phyloP scores from a whole-genome alignment of 116 monocot species.

The Zostera marina region DNA sequence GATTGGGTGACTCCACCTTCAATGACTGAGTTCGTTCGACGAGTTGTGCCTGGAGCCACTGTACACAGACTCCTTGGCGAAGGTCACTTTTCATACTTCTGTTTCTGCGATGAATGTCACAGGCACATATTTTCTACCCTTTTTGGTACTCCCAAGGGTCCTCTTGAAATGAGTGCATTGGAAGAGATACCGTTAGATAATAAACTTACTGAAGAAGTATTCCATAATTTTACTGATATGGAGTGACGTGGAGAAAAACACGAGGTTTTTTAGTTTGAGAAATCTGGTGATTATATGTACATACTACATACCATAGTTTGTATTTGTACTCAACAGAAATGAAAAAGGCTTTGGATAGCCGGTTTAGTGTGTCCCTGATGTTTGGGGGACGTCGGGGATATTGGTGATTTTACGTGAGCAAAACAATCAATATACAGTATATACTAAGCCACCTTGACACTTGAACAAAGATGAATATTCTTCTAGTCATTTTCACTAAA shows the following conservation, averaged over 20 bases:
- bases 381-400: not conserved
- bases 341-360: not conserved
- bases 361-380: not conserved
- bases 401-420: not conserved
- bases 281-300: conserved; percentile 5
- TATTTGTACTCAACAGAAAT: not conserved
- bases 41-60: conserved; percentile 69
- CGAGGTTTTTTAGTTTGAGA: not conserved
- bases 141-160: conserved; percentile 74
- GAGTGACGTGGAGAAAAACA: not conserved
- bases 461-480: too few relatives aligned
- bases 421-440: too few relatives aligned
- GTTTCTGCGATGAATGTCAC: conserved; percentile 91
- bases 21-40: conserved; percentile 62
- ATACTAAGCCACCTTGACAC: too few relatives aligned
- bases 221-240: conserved; percentile 1
- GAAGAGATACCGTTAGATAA: conserved; percentile 3
- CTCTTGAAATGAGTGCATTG: not conserved
- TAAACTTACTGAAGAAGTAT: conserved; percentile 5
- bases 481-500: too few relatives aligned
- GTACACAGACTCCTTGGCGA: conserved; percentile 63
- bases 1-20: conserved; percentile 72
- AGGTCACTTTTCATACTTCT: conserved; percentile 95
- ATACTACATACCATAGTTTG: conserved; percentile 9
- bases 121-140: conserved; percentile 73